Conservation (phyloP, 1,284 basidiomycete species). For the Irpex sp. region DNA sequence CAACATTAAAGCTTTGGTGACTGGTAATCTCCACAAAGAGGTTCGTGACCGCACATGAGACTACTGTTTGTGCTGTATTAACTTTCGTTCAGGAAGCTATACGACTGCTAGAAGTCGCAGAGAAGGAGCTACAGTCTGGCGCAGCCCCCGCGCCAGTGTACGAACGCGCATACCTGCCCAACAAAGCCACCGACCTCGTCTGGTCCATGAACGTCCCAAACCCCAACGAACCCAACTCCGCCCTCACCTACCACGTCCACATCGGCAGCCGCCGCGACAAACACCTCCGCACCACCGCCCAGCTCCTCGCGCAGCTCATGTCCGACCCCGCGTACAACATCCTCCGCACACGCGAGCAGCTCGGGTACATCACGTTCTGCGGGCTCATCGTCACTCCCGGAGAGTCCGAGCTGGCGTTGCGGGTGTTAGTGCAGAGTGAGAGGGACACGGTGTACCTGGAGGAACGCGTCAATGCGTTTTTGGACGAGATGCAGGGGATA, state of each 20-base stretch:
- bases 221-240: conserved; percentile 84
- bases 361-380: conserved; percentile 86
- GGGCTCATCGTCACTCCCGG: conserved; percentile 54
- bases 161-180: conserved; percentile 66
- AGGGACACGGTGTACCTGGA: conserved; percentile 84
- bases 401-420: conserved; percentile 71
- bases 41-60: conserved; percentile 32
- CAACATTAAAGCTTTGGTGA: conserved; percentile 75
- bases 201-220: conserved; percentile 79
- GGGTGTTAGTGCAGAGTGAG: conserved; percentile 93
- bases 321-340: conserved; percentile 92
- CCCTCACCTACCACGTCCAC: conserved; percentile 77
- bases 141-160: conserved; percentile 53
- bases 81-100: conserved; percentile 64
- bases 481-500: conserved; percentile 58
- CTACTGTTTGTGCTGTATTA: not conserved
- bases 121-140: conserved; percentile 61
- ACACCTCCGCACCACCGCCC: conserved; percentile 53
- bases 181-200: conserved; percentile 69
- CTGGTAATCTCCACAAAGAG: conserved; percentile 85
- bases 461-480: conserved; percentile 83
- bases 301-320: conserved; percentile 74
- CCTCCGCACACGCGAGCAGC: conserved; percentile 94
- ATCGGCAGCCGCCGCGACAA: conserved; percentile 61
- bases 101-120: conserved; percentile 68